These are phyloP conservation scores for Arthrinium puccinioides DNA, from an alignment of 2,329 filamentous ascomycete genomes.

Conservation along the genomic window DNA sequence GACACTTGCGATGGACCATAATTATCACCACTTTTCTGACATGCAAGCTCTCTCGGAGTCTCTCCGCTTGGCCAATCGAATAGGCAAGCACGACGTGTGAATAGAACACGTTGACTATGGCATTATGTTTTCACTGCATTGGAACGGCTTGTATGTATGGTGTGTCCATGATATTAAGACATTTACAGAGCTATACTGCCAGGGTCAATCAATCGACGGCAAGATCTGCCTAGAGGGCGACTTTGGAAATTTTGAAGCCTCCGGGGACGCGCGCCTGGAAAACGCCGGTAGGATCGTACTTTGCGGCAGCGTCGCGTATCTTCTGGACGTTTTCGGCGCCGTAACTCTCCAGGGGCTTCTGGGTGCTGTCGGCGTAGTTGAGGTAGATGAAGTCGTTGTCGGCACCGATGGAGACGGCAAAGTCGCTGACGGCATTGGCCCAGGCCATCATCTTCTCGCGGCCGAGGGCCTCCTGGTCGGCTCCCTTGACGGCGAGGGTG, in stretches of 20 bases:
- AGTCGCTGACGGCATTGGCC: slow-evolving; percentile 18
- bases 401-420: slow-evolving; percentile 6
- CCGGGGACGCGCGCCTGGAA: slow-evolving; percentile 29
- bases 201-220: too few relatives aligned
- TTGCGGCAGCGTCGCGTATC: slow-evolving; percentile 21
- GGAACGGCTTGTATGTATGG: too few relatives aligned
- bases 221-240: too few relatives aligned
- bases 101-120: too few relatives aligned
- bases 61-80: too few relatives aligned
- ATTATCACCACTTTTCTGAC: too few relatives aligned
- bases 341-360: slow-evolving; percentile 23
- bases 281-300: slow-evolving; percentile 27
- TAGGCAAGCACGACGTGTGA: too few relatives aligned
- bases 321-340: slow-evolving; percentile 22
- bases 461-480: slow-evolving; percentile 16
- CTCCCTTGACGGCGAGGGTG: slow-evolving; percentile 21
- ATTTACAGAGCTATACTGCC: too few relatives aligned
- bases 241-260: slow-evolving; percentile 28
- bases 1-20: too few relatives aligned
- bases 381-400: slow-evolving; percentile 26
- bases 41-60: too few relatives aligned
- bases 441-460: slow-evolving; percentile 22
- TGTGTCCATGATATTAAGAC: too few relatives aligned
- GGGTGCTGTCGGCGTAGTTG: slow-evolving; percentile 27
- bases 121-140: too few relatives aligned